phyloP scores from a whole-genome alignment of 2,329 filamentous ascomycete genomes.

The Aspergillus spinulosporus region DNA sequence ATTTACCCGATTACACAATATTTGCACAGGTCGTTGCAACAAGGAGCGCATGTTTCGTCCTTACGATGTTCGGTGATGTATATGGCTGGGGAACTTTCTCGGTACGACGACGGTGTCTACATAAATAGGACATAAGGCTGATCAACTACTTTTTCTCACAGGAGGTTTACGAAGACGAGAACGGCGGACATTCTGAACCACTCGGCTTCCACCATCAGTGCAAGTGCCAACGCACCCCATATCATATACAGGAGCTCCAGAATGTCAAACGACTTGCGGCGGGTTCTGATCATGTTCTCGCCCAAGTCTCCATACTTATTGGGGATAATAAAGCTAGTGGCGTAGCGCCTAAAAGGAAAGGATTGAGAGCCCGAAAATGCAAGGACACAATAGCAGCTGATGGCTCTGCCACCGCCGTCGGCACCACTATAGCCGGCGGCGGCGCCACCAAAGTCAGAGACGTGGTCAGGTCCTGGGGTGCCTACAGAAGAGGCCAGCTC shows the following conservation, averaged over 20 bases:
- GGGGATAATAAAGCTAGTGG: neutral
- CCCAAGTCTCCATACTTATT: neutral
- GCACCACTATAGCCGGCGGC: neutral
- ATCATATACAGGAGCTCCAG: conserved; percentile 56
- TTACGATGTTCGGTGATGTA: conserved; percentile 72
- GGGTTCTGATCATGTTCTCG: neutral
- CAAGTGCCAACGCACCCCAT: conserved; percentile 43
- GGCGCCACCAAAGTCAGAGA: conserved; percentile 49
- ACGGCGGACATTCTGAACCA: conserved; percentile 47
- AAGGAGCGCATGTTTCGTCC: conserved; percentile 73
- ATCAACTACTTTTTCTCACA: neutral
- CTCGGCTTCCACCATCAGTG: conserved; percentile 52
- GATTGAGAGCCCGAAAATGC: too few species aligned
- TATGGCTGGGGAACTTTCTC: conserved; percentile 86
- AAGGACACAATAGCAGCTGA: too few species aligned
- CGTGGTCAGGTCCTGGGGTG: conserved; percentile 69
- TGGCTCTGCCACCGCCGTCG: too few species aligned
- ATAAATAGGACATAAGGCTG: neutral
- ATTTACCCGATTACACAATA: conserved; percentile 62
- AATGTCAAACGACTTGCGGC: neutral
- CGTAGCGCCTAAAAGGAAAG: too few species aligned
- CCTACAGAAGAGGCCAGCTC: conserved; percentile 69
- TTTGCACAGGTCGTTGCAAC: conserved; percentile 69
- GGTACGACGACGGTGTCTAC: conserved; percentile 44
- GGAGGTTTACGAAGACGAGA: neutral